Evolutionary conservation across 805 yeast species (phyloP), one percentile per base, ranked within the genome.

Genomic region (Kazachstania africana): DNA sequence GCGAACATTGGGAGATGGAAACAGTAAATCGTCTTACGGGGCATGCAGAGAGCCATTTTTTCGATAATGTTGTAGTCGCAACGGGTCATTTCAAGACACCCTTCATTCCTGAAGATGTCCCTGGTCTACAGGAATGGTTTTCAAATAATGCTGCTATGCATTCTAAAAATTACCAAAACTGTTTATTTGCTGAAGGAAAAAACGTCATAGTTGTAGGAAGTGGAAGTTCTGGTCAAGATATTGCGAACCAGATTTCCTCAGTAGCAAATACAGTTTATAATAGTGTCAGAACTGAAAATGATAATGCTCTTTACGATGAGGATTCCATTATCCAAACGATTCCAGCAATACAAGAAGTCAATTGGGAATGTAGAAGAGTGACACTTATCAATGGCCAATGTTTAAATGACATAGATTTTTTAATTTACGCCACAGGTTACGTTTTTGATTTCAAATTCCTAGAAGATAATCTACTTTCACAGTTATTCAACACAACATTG

Each of bases 261-360:
- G 35, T 44, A 33, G 42, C 62, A 37, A 37, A 47, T 24, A 40
- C 43, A 31, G 50, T 49, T 2, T 50, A 42, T 34, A 46, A 82
- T 42, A 72, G 82, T 32, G 65, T 93, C 28, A 76, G 67, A 16
- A 53, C 57, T 3, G 84, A 76, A 5, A 16, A 27, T 5, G 15
- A 12, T 4, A 16, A 31, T 18, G 24, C 29, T n/a, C 26, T 18
- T 16, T 28, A 27, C 13, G 29, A 29, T 8, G 16, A 23, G 5
- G 30, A 32, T 18, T 35, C 37, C 16, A 30, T 31, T 13, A 31
- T 37, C 4, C 32, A 39, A 10, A 36, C 38, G 6, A 37, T 53
- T 3, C 57, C 63, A 1, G 43, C 46, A 25, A 57, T 67, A 12
- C 39, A 43, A 9, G 32, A 40, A 20, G 50, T 59, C 4, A 47